A percentile compares a stretch with the other conserved stretches of the same genome.
These are phyloP conservation scores for Phialemonium atrogriseum DNA, from an alignment of 2,329 filamentous ascomycete species.

Conservation along the genomic window DNA sequence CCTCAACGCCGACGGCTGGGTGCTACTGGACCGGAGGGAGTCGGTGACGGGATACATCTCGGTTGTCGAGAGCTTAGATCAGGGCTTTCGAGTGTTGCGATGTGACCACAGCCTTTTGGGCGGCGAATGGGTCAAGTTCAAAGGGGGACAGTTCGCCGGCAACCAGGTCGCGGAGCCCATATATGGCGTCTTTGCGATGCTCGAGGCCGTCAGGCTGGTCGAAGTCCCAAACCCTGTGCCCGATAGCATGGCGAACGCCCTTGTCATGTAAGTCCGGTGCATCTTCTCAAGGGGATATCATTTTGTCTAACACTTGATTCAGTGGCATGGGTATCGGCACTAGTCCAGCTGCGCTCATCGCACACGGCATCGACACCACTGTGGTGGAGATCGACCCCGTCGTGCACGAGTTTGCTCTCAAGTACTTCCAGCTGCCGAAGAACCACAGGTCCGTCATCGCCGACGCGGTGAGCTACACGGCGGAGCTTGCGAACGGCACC, in stretches of 20 bases:
- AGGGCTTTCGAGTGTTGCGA: conserved; percentile 72
- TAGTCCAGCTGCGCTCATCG: conserved; percentile 75
- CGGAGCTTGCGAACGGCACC: conserved; percentile 31
- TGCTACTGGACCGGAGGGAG: conserved; percentile 72
- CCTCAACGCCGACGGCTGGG: conserved; percentile 59
- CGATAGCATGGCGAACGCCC: conserved; percentile 65
- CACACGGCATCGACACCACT: conserved; percentile 85
- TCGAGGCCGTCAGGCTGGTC: conserved; percentile 82
- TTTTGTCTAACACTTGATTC: conserved; percentile 13
- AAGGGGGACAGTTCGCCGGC: conserved; percentile 38
- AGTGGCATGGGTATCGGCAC: conserved; percentile 91
- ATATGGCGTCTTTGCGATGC: conserved; percentile 91
- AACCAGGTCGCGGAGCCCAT: conserved; percentile 69
- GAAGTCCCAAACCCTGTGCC: conserved; percentile 44
- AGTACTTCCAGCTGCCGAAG: conserved; percentile 71
- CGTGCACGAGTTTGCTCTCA: conserved; percentile 72
- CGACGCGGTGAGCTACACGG: conserved; percentile 69
- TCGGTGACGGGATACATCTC: conserved; percentile 89
- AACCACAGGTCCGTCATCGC: conserved; percentile 75
- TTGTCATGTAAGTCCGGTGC: conserved; percentile 70
- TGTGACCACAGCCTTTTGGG: conserved; percentile 93
- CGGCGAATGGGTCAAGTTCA: conserved; percentile 69
- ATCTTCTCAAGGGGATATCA: background rate
- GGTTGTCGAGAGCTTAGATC: conserved; percentile 66
- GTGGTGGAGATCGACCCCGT: conserved; percentile 91